Evolutionary conservation across 768 basidiomycete genomes (phyloP), one percentile per base, ranked within the genome.

Genomic region (Astraeus odoratus): DNA sequence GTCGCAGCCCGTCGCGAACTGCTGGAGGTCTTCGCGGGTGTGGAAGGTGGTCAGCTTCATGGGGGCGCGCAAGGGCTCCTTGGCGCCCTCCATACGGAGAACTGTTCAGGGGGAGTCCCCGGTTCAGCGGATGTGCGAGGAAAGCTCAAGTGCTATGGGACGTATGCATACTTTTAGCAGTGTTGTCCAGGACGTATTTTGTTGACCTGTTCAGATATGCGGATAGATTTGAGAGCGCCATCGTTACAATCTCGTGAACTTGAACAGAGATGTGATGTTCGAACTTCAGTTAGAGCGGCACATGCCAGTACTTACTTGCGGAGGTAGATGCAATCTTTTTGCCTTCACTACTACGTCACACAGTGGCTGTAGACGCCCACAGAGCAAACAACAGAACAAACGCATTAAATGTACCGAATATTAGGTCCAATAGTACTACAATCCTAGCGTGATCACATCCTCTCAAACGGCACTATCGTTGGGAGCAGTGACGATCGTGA

Each of bases 1-100:
- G 63, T 98, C 95, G 51, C 84, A 89, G 3, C 94, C 94, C 0
- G 76, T 77, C 0, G 83, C 86, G 49, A 81, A 82, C n/a, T 76
- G 69, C 3, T 70, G 51, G 39, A 89, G 56, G 49, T 85, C 79
- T 19, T 75, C 69, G 15, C 55, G 66, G 0, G 76, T 71, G 54
- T 83, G 80, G 63, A 92, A 77, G 6, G 72, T 71, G 57, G 79
- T 80, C 40, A 93, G 72, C 0, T 78, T 75, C 44, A 74, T 70
- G n/a, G 88, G 83, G 4, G 64, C 64, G 27, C 81, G 77, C 37
- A 68, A 67, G 8, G 81, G 81, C 22, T 65, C 70, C 43, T 84
- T 76, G n/a, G 79, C 77, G 52, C 88, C 88, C 56, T 78, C 72
- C 87, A 91, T 91, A 38, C 76, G 73, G 30, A 86, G 57, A 43